Percentiles rank a stretch among this genome's conserved stretches.
Evolutionary conservation across 208 protist species (phyloP).

Genomic region (Trypanosoma brucei): DNA sequence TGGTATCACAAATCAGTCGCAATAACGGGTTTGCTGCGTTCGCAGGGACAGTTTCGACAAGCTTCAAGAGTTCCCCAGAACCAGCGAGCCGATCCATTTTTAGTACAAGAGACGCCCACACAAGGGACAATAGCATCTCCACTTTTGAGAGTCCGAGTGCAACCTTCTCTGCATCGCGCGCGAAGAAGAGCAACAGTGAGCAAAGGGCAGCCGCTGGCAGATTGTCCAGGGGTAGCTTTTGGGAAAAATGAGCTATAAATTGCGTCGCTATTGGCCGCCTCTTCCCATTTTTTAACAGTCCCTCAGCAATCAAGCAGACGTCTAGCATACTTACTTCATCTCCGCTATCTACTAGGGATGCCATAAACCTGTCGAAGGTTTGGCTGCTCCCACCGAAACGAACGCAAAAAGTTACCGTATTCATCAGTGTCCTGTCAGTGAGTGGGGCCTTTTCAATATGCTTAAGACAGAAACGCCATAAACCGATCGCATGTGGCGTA

Average conservation of each 20-base stretch:
- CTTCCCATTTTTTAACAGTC: constrained; percentile 18
- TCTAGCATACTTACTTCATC: constrained; percentile 11
- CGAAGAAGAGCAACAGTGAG: constrained; percentile 19
- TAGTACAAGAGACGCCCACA: constrained; percentile 25
- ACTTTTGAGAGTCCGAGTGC: constrained; percentile 17
- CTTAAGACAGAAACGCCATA: constrained; percentile 26
- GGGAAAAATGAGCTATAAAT: constrained; percentile 24
- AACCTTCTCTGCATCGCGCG: constrained; percentile 22
- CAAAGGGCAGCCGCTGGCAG: constrained; percentile 17
- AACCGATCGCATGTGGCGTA: constrained; percentile 15
- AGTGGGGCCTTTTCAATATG: constrained; percentile 17
- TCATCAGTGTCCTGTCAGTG: constrained; percentile 9
- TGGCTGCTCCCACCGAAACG: constrained; percentile 29
- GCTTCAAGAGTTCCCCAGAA: constrained; percentile 7
- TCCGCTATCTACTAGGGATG: constrained; percentile 16
- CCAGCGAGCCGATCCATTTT: constrained; percentile 18
- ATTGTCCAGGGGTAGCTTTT: constrained; percentile 19
- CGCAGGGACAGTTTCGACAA: constrained; percentile 20
- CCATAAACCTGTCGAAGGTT: constrained; percentile 25
- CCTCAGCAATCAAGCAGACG: constrained; percentile 21
- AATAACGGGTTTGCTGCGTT: constrained; percentile 6
- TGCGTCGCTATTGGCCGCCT: constrained; percentile 22
- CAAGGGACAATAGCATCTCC: constrained; percentile 22
- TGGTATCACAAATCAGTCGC: constrained; percentile 3
- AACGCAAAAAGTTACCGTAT: constrained; percentile 23